These are phyloP conservation scores for Rhytidiadelphus loreus DNA, from an alignment of 225 moss, liverwort and hornwort species.

Conservation along the genomic window DNA sequence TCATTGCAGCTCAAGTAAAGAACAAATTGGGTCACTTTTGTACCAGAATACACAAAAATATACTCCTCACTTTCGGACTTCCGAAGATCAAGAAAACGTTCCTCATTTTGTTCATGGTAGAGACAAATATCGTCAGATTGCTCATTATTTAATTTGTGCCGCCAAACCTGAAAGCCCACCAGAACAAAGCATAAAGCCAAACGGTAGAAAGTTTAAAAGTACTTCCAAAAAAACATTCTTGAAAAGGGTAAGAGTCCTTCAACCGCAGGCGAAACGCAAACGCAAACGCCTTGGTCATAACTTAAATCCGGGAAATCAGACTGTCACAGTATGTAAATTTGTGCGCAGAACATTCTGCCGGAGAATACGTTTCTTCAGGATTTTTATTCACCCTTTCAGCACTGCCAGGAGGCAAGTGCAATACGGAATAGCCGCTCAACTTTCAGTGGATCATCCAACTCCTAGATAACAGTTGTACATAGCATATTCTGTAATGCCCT, in stretches of 20 bases:
- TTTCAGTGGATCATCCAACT: not conserved
- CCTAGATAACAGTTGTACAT: not conserved
- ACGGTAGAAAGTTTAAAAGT: not conserved
- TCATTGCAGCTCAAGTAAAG: constrained; percentile 57
- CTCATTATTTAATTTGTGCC: constrained; percentile 49
- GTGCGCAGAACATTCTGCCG: not conserved
- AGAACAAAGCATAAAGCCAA: constrained; percentile 9
- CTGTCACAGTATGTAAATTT: not conserved
- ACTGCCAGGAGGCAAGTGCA: not conserved
- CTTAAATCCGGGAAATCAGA: not conserved
- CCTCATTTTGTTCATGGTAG: constrained; percentile 79
- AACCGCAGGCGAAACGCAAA: not conserved
- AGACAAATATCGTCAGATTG: constrained; percentile 55
- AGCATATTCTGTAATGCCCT: not conserved
- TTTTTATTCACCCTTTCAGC: not conserved
- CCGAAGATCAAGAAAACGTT: constrained; percentile 53
- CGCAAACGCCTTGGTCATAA: not conserved
- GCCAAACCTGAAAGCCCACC: constrained; percentile 58
- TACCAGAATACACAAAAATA: constrained; percentile 61
- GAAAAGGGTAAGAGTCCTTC: not conserved
- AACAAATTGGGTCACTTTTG: constrained; percentile 75
- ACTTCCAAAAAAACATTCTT: not conserved
- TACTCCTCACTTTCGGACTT: constrained; percentile 69
- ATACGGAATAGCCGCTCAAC: not conserved
- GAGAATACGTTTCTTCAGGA: not conserved